These are phyloP conservation scores for Rhododendron williamsianum DNA, from an alignment of 148 eudicot genomes.

Conservation along the genomic window DNA sequence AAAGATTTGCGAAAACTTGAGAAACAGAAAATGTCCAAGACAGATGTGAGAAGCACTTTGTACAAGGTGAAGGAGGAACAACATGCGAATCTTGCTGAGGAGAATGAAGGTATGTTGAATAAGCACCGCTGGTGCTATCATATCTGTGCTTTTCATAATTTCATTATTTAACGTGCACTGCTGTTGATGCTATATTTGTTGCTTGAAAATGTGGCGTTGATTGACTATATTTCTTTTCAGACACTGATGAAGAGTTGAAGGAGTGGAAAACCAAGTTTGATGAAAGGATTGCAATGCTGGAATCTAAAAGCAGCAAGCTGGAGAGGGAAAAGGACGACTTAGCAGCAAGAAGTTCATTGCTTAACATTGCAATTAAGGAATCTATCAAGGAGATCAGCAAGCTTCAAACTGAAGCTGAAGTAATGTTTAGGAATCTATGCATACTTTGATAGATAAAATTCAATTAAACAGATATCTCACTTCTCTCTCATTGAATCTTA, in stretches of 20 bases:
- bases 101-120: conserved; percentile 59
- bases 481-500: conserved; percentile 11
- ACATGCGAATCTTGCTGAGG: conserved; percentile 54
- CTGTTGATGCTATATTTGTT: neutral
- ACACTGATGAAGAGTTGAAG: conserved; percentile 78
- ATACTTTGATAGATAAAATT: neutral
- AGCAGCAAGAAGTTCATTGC: conserved; percentile 28
- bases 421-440: conserved; percentile 23
- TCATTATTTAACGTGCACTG: neutral
- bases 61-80: conserved; percentile 48
- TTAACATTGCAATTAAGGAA: conserved; percentile 21
- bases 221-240: conserved; percentile 31
- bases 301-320: conserved; percentile 47
- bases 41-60: conserved; percentile 57
- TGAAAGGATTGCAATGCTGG: conserved; percentile 46
- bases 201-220: neutral
- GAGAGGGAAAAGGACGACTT: conserved; percentile 58
- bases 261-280: conserved; percentile 74
- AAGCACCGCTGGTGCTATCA: neutral
- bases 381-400: conserved; percentile 49
- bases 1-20: conserved; percentile 56
- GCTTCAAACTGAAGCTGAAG: conserved; percentile 76
- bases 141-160: neutral
- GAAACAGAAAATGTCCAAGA: conserved; percentile 53
- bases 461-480: neutral